Evolutionary conservation across 192 early-diverging fungal genomes (phyloP).

Genomic region (Coemansia sp.): DNA sequence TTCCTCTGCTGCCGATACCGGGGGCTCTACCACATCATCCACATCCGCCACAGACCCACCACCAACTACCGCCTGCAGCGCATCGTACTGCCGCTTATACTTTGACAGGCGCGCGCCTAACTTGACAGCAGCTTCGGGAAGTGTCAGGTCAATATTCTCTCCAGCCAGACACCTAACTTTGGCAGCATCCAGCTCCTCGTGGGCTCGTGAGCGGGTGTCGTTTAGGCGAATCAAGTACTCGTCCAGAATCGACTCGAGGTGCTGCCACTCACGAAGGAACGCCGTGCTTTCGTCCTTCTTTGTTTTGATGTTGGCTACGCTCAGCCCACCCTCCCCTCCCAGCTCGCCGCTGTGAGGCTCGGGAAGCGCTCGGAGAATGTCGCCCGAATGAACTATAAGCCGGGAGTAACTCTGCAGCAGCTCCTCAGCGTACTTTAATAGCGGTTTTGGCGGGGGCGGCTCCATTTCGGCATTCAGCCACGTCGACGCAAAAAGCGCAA

Average conservation of each 20-base stretch:
- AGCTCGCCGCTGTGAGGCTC: slow-evolving; percentile 41
- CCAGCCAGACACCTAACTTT: slow-evolving; percentile 33
- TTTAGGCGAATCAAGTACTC: slow-evolving; percentile 41
- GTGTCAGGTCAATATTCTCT: slow-evolving; percentile 33
- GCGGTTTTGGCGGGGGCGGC: slow-evolving; percentile 9
- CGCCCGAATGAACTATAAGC: slow-evolving; percentile 44
- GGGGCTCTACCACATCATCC: background rate
- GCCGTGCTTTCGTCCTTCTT: slow-evolving; percentile 40
- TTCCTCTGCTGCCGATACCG: background rate
- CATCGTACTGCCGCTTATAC: slow-evolving; percentile 34
- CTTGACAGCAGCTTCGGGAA: slow-evolving; percentile 25
- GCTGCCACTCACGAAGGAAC: slow-evolving; percentile 45
- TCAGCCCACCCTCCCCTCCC: no score
- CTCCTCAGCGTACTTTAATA: slow-evolving; percentile 42
- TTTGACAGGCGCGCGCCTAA: slow-evolving; percentile 11
- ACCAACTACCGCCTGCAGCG: slow-evolving; percentile 16
- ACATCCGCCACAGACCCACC: slow-evolving; percentile 16
- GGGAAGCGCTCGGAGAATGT: slow-evolving; percentile 41
- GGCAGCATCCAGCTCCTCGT: slow-evolving; percentile 43
- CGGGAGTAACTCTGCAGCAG: slow-evolving; percentile 39
- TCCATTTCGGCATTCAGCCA: no score
- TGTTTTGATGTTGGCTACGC: slow-evolving; percentile 42
- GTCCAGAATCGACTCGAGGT: slow-evolving; percentile 38
- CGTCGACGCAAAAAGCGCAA: no score
- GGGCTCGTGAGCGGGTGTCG: slow-evolving; percentile 37